A percentile compares a stretch with the other conserved stretches of the same genome.
Conservation (phyloP, 768 basidiomycete genomes). For the Mycena maculata region DNA sequence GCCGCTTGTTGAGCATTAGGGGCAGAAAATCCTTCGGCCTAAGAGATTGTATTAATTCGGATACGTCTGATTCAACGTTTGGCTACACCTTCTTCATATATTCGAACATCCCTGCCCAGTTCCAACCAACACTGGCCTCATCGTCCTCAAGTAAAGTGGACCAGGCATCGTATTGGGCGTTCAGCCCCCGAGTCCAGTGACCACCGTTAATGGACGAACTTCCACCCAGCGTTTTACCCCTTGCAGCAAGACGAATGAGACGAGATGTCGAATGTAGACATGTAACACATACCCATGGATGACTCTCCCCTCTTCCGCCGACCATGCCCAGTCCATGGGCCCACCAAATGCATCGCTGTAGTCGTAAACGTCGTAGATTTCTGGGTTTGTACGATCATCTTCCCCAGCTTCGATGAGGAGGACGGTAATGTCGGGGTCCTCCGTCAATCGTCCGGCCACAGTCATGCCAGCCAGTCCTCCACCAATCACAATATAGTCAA, state of each 20-base stretch:
- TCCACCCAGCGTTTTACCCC: conserved; percentile 35
- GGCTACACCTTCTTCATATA: conserved; percentile 60
- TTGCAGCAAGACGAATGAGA: neutral
- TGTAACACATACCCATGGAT: conserved; percentile 43
- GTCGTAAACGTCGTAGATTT: conserved; percentile 46
- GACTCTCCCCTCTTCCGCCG: conserved; percentile 40
- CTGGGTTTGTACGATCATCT: conserved; percentile 44
- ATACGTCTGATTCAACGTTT: neutral
- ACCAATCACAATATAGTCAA: conserved; percentile 42
- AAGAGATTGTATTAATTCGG: neutral
- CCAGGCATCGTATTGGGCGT: conserved; percentile 49
- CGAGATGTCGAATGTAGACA: too few species aligned
- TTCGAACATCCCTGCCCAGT: conserved; percentile 55
- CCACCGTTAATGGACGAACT: conserved; percentile 49
- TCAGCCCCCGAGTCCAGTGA: conserved; percentile 46
- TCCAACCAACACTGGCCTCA: conserved; percentile 58
- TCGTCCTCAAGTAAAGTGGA: conserved; percentile 43
- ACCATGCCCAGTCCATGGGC: conserved; percentile 48
- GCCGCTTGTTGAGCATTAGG: conserved; percentile 57
- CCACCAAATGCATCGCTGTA: conserved; percentile 43
- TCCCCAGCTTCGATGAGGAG: conserved; percentile 51
- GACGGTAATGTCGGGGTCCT: conserved; percentile 42
- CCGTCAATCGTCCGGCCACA: conserved; percentile 47
- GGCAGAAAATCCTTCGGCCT: conserved; percentile 62
- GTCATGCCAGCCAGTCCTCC: conserved; percentile 48